These are phyloP conservation scores for Benincasa hispida DNA, from an alignment of 306 rosid genomes.

Conservation along the genomic window DNA sequence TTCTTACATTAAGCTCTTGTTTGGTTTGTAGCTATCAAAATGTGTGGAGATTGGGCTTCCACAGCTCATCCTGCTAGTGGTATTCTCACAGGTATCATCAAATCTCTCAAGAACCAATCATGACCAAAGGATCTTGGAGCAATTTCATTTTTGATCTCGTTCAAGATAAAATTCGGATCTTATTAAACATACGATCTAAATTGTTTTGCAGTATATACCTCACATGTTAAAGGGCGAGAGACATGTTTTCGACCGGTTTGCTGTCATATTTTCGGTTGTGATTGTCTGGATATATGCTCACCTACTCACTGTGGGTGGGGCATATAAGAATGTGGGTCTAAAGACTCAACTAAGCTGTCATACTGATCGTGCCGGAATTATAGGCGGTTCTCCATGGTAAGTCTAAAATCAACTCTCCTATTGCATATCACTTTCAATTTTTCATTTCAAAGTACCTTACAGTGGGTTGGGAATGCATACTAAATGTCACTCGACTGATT, in stretches of 20 bases:
- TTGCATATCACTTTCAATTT: background rate
- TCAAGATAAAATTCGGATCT: background rate
- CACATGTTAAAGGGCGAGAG: slow-evolving; percentile 45
- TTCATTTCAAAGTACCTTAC: background rate
- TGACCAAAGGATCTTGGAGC: background rate
- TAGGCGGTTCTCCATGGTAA: slow-evolving; percentile 80
- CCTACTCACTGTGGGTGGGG: slow-evolving; percentile 81
- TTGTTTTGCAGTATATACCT: slow-evolving; percentile 62
- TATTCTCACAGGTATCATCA: slow-evolving; percentile 69
- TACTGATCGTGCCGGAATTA: slow-evolving; percentile 88
- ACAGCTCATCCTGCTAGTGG: slow-evolving; percentile 47
- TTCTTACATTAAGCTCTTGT: slow-evolving; percentile 4
- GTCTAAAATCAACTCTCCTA: slow-evolving; percentile 2
- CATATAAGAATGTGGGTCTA: slow-evolving; percentile 46
- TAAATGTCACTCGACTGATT: background rate
- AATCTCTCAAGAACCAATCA: background rate
- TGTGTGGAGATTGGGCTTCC: slow-evolving; percentile 97
- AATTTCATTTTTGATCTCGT: background rate
- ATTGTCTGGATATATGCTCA: slow-evolving; percentile 87
- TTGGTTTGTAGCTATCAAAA: slow-evolving; percentile 50
- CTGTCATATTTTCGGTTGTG: slow-evolving; percentile 64
- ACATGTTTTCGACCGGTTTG: slow-evolving; percentile 57
- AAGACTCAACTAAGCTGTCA: slow-evolving; percentile 63
- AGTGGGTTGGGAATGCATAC: background rate
- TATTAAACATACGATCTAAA: background rate